These are phyloP conservation scores for Aspergillus kassunensis DNA, from an alignment of 495 filamentous ascomycete species.

Conservation along the genomic window DNA sequence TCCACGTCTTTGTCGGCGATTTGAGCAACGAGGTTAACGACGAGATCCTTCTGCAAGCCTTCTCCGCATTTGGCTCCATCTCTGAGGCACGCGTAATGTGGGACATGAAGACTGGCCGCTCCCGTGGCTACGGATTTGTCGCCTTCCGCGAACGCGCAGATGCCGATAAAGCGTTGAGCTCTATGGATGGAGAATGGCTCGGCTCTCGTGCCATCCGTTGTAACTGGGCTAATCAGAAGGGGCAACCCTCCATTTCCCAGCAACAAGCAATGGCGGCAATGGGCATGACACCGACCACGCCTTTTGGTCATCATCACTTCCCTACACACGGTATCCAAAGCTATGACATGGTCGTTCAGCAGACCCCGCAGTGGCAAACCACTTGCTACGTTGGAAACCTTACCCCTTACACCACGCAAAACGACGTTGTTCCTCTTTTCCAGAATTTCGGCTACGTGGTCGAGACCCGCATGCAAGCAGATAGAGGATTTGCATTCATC, in stretches of 20 bases:
- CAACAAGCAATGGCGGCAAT: conserved; percentile 95
- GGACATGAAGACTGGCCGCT: conserved; percentile 99
- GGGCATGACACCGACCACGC: conserved; percentile 97
- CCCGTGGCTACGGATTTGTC: conserved; percentile 96
- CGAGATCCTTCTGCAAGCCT: conserved; percentile 89
- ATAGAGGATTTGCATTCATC: conserved; percentile 96
- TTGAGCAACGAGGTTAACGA: conserved; percentile 99
- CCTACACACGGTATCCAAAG: conserved; percentile 94
- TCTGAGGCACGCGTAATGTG: conserved; percentile 99
- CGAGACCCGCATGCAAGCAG: conserved; percentile 95
- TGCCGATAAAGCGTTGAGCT: conserved; percentile 91
- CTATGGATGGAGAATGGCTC: conserved; percentile 99
- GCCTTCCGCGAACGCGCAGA: conserved; percentile 93
- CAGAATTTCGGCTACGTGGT: conserved; percentile 97
- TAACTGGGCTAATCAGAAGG: conserved; percentile 99
- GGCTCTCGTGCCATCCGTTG: conserved; percentile 97
- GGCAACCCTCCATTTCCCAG: conserved; percentile 95
- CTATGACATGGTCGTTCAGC: conserved; percentile 94
- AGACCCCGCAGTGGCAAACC: conserved; percentile 98
- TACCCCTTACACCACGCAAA: conserved; percentile 95
- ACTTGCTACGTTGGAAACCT: conserved; percentile 98
- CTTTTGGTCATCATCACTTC: conserved; percentile 96
- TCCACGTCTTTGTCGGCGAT: conserved; percentile 98
- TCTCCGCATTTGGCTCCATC: conserved; percentile 92
- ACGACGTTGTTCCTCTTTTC: conserved; percentile 92